These are phyloP conservation scores for Suillus americanus DNA, from an alignment of 768 basidiomycete species.

Conservation along the genomic window DNA sequence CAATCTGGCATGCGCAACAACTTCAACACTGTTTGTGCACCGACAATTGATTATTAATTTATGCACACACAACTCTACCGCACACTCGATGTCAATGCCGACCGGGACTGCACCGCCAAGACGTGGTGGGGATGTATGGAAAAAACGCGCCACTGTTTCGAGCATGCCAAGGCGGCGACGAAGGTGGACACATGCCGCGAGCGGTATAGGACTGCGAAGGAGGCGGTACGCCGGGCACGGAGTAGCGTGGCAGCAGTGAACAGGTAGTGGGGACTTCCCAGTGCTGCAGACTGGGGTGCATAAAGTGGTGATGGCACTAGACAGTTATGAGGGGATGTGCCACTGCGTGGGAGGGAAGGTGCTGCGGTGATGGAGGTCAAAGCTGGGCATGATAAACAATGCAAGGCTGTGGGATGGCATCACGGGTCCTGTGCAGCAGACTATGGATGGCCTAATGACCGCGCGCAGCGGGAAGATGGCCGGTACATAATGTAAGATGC, in stretches of 20 bases:
- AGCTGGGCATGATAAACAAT: background rate
- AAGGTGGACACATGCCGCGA: background rate
- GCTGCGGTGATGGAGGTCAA: background rate
- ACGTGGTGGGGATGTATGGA: background rate
- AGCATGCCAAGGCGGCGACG: background rate
- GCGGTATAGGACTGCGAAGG: no score
- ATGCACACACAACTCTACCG: no score
- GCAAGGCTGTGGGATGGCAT: background rate
- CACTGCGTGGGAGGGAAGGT: background rate
- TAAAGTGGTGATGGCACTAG: background rate
- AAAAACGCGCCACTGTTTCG: background rate
- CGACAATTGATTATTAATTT: no score
- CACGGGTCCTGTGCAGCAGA: background rate
- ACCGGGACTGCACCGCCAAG: background rate
- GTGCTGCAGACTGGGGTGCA: background rate
- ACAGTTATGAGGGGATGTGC: background rate
- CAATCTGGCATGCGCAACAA: no score
- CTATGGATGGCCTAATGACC: background rate
- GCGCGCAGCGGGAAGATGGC: background rate
- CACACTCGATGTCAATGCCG: no score
- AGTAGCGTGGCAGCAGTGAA: background rate
- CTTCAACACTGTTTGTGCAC: no score
- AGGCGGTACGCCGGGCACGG: no score
- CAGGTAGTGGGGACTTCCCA: background rate
- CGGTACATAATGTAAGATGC: background rate